phyloP scores from a whole-genome alignment of 345 rosid species.

The Microthlaspi erraticum region DNA sequence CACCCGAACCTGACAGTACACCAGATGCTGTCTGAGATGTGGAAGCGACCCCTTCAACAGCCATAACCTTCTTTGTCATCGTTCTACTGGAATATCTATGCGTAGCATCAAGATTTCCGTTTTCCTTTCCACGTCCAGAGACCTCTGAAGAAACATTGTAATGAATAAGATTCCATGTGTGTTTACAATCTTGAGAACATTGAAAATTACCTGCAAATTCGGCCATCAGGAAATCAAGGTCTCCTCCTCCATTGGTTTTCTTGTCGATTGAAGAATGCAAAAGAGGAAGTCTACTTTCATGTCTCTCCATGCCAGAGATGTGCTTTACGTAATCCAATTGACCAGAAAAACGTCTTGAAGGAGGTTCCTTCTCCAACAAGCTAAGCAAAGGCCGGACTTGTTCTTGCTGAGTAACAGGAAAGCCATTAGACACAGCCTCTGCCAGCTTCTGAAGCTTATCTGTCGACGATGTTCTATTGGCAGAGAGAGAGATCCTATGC shows the following conservation, averaged over 20 bases:
- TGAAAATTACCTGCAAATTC: slow-evolving; percentile 79
- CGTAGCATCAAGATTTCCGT: slow-evolving; percentile 63
- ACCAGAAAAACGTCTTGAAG: slow-evolving; percentile 79
- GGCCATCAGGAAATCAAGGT: slow-evolving; percentile 84
- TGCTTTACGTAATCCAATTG: slow-evolving; percentile 85
- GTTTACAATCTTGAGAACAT: slow-evolving; percentile 12
- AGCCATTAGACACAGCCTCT: slow-evolving; percentile 67
- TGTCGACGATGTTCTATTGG: slow-evolving; percentile 68
- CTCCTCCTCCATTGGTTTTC: slow-evolving; percentile 89
- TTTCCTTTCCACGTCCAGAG: slow-evolving; percentile 79
- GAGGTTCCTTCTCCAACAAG: slow-evolving; percentile 97
- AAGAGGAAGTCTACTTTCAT: slow-evolving; percentile 84
- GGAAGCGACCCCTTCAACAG: slow-evolving; percentile 70
- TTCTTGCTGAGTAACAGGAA: slow-evolving; percentile 61
- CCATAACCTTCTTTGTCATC: slow-evolving; percentile 62
- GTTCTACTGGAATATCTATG: slow-evolving; percentile 65
- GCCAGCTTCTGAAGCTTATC: slow-evolving; percentile 73
- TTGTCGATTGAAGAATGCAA: slow-evolving; percentile 80
- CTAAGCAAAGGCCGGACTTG: slow-evolving; percentile 97
- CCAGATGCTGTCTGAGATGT: slow-evolving; percentile 92
- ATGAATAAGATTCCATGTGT: slow-evolving; percentile 5
- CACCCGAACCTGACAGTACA: slow-evolving; percentile 94
- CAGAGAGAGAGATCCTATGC: slow-evolving; percentile 50
- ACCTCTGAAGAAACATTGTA: slow-evolving; percentile 63
- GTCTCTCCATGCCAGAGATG: slow-evolving; percentile 79